Evolutionary conservation across 169 alveolate species (phyloP), one percentile per base, ranked within the genome.

Genomic region (Cryptosporidium ryanae): DNA sequence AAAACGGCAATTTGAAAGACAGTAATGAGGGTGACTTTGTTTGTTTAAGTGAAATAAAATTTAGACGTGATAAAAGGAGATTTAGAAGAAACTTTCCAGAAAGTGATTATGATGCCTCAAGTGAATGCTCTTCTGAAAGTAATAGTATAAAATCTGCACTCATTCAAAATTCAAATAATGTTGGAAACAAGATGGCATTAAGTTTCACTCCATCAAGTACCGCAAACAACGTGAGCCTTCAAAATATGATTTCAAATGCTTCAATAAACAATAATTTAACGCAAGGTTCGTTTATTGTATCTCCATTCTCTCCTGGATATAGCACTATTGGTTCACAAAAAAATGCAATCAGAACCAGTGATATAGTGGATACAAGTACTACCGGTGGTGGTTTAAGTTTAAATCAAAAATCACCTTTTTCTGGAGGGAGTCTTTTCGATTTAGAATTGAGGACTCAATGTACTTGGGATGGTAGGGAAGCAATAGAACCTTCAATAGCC

Each of bases 401-500:
- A 1, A 17, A 18, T 12, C 43, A 66, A 21, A 76, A 31, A 25
- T 76, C 87, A 1, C 87, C 87, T 21, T 21, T 54, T 54, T 6
- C 18, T 13, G 68, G 68, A 2, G 66, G 66, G 31, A 23, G 23
- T 59, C 49, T 15, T 44, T 65, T 43, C 7, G 93, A 81, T 48
- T 57, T 90, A 8, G 93, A 90, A 64, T n/a, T 82, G 8, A 64
- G 82, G 21, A 90, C 93, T 18, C 89, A 92, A 23, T 92, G 93
- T 34, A 90, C 93, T n/a, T 90, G 93, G 93, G 93, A 90, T 18
- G 93, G 93, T 29, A 82, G 71, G 25, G 93, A 90, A 46, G 90
- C 93, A 18, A 90, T 84, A 12, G 93, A 90, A 29, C 93, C 93
- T 5, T 70, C 93, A 12, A 55, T 90, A 34, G 93, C 93, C 7